phyloP scores from a whole-genome alignment of 345 rosid species.

The Aegle marmelos region DNA sequence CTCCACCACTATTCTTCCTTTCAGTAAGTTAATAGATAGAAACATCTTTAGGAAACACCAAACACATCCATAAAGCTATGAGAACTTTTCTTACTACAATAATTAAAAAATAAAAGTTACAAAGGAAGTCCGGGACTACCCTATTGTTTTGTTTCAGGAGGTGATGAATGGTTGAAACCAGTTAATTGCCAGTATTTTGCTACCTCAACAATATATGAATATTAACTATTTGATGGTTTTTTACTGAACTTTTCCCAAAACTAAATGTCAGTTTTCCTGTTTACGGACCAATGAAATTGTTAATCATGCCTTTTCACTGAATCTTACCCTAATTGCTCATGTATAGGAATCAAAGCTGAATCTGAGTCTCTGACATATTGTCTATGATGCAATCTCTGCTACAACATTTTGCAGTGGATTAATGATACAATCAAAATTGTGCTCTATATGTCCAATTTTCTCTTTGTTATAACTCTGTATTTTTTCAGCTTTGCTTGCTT shows the following conservation, averaged over 20 bases:
- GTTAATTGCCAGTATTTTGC: background rate
- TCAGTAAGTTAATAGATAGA: conserved; percentile 27
- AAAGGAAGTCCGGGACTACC: background rate
- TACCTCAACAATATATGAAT: background rate
- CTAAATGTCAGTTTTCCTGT: background rate
- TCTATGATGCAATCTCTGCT: background rate
- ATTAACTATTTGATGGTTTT: background rate
- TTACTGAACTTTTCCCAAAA: background rate
- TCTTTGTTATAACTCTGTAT: background rate
- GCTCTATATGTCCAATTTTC: background rate
- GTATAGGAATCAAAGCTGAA: background rate
- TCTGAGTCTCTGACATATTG: background rate
- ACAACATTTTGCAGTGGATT: background rate
- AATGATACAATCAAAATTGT: background rate
- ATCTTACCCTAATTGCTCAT: background rate
- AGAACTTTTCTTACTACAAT: background rate
- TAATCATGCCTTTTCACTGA: background rate
- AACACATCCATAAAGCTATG: background rate
- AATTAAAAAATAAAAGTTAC: background rate
- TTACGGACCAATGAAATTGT: background rate
- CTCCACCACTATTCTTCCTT: conserved; percentile 51
- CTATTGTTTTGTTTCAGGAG: background rate
- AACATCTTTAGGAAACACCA: background rate
- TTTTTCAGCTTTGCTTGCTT: conserved; percentile 46
- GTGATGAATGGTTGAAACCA: background rate